phyloP scores from a whole-genome alignment of 2,329 filamentous ascomycete species.

The Colletotrichum lindemuthianum region DNA sequence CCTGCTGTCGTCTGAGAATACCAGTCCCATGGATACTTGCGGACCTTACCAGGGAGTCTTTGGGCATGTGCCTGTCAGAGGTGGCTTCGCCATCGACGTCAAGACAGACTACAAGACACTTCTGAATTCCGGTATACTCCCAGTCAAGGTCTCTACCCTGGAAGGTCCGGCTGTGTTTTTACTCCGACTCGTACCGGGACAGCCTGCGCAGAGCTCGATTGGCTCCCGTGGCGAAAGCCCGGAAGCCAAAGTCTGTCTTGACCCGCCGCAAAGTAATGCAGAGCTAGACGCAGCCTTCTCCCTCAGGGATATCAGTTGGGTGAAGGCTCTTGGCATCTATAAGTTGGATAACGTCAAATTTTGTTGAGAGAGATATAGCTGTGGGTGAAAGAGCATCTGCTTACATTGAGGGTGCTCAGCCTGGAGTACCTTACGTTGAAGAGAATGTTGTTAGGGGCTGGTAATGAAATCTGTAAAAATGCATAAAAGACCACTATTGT shows the following conservation, averaged over 20 bases:
- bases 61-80: background rate
- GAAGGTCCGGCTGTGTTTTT: background rate
- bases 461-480: too few relatives aligned
- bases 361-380: too few relatives aligned
- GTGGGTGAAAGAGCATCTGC: too few relatives aligned
- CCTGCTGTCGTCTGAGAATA: constrained; percentile 37
- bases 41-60: constrained; percentile 40
- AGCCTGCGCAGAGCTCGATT: background rate
- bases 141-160: background rate
- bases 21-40: constrained; percentile 33
- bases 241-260: background rate
- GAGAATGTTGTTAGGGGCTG: too few relatives aligned
- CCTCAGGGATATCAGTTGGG: accelerated
- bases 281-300: too few relatives aligned
- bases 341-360: too few relatives aligned
- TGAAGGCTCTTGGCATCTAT: too few relatives aligned
- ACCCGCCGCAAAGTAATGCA: background rate
- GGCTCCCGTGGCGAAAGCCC: background rate
- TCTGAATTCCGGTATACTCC: background rate
- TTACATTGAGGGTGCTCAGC: too few relatives aligned
- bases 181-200: background rate
- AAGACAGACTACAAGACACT: background rate
- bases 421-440: too few relatives aligned
- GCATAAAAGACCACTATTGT: too few relatives aligned
- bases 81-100: constrained; percentile 23